Conservation (phyloP, 257 asterid genomes). For the Buddleja alternifolia region DNA sequence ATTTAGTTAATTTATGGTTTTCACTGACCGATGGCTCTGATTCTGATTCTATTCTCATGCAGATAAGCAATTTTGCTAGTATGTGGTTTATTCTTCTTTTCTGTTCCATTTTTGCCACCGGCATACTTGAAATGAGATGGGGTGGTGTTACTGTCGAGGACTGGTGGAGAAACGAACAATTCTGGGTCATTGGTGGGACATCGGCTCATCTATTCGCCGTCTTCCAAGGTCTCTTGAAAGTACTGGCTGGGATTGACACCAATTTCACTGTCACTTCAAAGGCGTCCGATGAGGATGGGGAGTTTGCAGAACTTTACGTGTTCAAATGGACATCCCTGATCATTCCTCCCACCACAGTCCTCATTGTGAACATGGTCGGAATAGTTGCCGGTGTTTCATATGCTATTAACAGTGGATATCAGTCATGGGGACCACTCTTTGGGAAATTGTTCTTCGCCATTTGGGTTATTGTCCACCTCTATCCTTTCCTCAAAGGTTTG, state of each 20-base stretch:
- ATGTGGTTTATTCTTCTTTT: slow-evolving; percentile 90
- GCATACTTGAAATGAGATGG: slow-evolving; percentile 90
- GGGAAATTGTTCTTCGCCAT: slow-evolving; percentile 80
- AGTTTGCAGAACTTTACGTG: slow-evolving; percentile 70
- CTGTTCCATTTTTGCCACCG: slow-evolving; percentile 74
- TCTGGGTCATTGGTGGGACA: slow-evolving; percentile 98
- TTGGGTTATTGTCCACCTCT: slow-evolving; percentile 90
- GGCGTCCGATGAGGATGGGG: slow-evolving; percentile 83
- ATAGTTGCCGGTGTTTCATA: slow-evolving; percentile 88
- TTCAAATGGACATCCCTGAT: slow-evolving; percentile 92
- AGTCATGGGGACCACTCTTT: slow-evolving; percentile 90
- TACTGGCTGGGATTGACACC: slow-evolving; percentile 89
- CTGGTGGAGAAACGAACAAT: slow-evolving; percentile 98
- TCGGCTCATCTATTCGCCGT: slow-evolving; percentile 93
- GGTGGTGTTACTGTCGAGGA: slow-evolving; percentile 83
- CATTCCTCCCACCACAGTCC: slow-evolving; percentile 89
- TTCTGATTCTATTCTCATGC: slow-evolving; percentile 34
- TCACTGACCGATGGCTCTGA: background rate
- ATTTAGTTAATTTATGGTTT: background rate
- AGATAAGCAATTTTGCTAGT: slow-evolving; percentile 90
- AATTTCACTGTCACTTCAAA: slow-evolving; percentile 89
- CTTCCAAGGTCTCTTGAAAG: slow-evolving; percentile 91
- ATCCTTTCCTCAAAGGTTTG: slow-evolving; percentile 90
- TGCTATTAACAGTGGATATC: slow-evolving; percentile 88
- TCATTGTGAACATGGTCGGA: slow-evolving; percentile 75